Evolutionary conservation across 495 filamentous ascomycete genomes (phyloP).

Genomic region (Talaromyces ruber): DNA sequence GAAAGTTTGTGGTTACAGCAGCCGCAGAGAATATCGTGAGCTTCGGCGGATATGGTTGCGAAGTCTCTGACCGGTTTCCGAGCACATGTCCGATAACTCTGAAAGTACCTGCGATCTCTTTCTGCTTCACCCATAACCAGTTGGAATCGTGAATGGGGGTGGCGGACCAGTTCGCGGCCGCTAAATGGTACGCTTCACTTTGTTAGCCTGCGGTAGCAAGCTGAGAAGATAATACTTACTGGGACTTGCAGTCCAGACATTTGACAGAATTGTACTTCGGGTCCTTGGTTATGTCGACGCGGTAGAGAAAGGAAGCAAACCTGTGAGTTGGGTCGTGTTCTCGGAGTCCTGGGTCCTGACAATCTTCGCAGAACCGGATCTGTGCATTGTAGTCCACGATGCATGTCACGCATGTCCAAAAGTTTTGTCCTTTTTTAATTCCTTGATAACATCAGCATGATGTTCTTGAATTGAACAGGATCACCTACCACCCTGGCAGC

Average conservation of each 20-base stretch:
- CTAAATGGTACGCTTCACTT: background rate
- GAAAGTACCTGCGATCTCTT: slow-evolving; percentile 4
- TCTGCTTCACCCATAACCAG: slow-evolving; percentile 4
- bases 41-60: slow-evolving; percentile 3
- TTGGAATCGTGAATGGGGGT: slow-evolving; percentile 3
- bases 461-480: no score
- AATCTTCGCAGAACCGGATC: slow-evolving; percentile 3
- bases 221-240: no score
- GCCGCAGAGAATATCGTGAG: slow-evolving; percentile 3
- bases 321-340: slow-evolving; percentile 5
- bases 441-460: background rate
- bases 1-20: slow-evolving; percentile 4
- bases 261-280: slow-evolving; percentile 3
- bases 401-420: slow-evolving; percentile 6
- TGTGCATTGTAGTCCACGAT: slow-evolving; percentile 5
- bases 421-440: background rate
- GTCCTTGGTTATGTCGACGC: slow-evolving; percentile 2
- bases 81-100: slow-evolving; percentile 3
- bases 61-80: slow-evolving; percentile 5
- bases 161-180: background rate
- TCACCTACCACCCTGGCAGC: background rate
- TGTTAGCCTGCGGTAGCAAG: no score
- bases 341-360: background rate
- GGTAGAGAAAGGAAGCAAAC: slow-evolving; percentile 6
- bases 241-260: slow-evolving; percentile 3